Evolutionary conservation across 2,329 filamentous ascomycete genomes (phyloP), one percentile per base, ranked within the genome.

Genomic region (Ophiosphaerella herpotricha): DNA sequence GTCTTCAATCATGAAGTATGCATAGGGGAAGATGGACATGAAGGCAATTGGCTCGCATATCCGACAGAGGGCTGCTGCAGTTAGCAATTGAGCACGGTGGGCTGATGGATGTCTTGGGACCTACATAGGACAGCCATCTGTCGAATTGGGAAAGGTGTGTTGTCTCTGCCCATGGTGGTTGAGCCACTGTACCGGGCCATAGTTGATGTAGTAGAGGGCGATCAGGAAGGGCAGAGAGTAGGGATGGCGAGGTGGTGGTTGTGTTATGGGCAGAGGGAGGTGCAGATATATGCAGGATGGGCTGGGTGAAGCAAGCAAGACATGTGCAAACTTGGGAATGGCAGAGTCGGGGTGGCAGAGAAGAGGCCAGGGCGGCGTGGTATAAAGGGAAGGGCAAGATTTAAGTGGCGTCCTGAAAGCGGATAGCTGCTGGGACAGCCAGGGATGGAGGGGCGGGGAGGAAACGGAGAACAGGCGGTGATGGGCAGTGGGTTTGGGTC

Each of bases 1-100:
- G 54, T 91, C 91, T 66, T 91, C 82, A 63, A 97, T 88, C 94
- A 99, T 97, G 79, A 89, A 93, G 78, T 96, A 97, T 63, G 96
- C 91, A 75, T 97, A 99, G 1, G 94, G 94, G 72, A 99, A 97
- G 63, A 97, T 97, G 46, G 92, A 97, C 91, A 97, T 97, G 81
- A 99, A 97, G 5, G 94, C 94, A 74, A 99, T 97, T 44, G 94
- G 94, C 73, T 99, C 94, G 80, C 91, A 97, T 78, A 99, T 93
- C 69, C 94, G 88, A 77, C 92, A 96, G 68, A 96, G 82, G 39
- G 91, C 92, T 95, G 57, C 5, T 14, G 44, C 31, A 41, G 50
- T 55, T 36, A 50, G 47, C 40, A 39, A 29, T 16, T 31, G n/a
- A 26, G 31, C 23, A n/a, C 3, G 6, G 2, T 5, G 2, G 4